Percentiles rank a stretch among this genome's conserved stretches.
These are phyloP conservation scores for Moringa oleifera DNA, from an alignment of 345 rosid species.

Conservation along the genomic window DNA sequence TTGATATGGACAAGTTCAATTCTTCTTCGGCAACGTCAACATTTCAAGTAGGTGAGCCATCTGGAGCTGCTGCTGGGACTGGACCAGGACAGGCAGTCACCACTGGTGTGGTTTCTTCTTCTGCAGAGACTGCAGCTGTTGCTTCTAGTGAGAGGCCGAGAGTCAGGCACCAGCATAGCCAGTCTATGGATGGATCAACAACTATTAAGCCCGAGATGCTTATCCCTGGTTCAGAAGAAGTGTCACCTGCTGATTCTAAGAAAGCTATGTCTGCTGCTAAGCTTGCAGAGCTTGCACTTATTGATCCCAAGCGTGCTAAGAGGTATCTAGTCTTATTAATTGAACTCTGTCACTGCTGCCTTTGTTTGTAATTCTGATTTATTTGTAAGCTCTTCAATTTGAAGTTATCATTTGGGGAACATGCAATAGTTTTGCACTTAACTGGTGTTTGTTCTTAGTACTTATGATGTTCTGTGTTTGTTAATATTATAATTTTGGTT, in stretches of 20 bases:
- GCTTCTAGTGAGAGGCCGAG: conserved; percentile 66
- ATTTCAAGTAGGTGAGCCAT: conserved; percentile 57
- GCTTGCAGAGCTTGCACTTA: conserved; percentile 96
- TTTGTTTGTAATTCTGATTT: too few relatives aligned
- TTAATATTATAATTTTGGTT: too few relatives aligned
- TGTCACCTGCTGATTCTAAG: conserved; percentile 50
- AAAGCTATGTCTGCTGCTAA: conserved; percentile 86
- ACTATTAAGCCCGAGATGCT: conserved; percentile 82
- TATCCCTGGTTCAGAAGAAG: conserved; percentile 59
- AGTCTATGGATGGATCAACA: conserved; percentile 83
- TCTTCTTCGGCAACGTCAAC: conserved; percentile 62
- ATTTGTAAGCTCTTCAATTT: too few relatives aligned
- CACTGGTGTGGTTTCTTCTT: conserved; percentile 4
- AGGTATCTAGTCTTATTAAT: conserved; percentile 41
- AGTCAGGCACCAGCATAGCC: conserved; percentile 91
- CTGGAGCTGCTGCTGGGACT: conserved; percentile 16
- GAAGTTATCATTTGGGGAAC: too few relatives aligned
- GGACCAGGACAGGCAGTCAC: conserved; percentile 16
- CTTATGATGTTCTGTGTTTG: too few relatives aligned
- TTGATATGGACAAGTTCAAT: conserved; percentile 89
- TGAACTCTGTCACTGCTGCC: neutral
- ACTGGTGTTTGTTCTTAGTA: too few relatives aligned
- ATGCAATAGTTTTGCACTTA: too few relatives aligned
- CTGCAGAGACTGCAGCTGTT: conserved; percentile 24
- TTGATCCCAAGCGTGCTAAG: conserved; percentile 96